Evolutionary conservation across 345 rosid species (phyloP).

Genomic region (Orychophragmus violaceus): DNA sequence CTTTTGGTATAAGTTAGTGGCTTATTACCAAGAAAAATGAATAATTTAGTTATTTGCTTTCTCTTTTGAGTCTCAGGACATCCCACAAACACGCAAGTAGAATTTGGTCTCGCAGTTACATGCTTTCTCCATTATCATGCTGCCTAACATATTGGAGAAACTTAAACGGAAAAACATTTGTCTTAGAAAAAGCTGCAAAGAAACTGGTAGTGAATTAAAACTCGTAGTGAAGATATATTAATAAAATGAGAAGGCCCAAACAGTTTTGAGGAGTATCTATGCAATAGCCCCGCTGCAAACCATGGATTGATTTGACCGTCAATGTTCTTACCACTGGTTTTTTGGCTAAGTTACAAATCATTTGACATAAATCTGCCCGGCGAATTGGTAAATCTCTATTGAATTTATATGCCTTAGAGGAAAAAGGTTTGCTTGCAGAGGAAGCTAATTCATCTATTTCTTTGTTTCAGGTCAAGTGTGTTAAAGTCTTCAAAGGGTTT

Average conservation of each 20-base stretch:
- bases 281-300: no score
- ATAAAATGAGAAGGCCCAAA: neutral
- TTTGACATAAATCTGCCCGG: no score
- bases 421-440: no score
- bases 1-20: neutral
- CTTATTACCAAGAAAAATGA: neutral
- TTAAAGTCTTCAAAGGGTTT: no score
- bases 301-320: no score
- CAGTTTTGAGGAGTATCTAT: no score
- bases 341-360: no score
- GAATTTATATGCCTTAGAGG: no score
- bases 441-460: no score
- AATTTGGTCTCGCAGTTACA: neutral
- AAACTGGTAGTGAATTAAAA: slow-evolving; percentile 3
- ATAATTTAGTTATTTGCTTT: neutral
- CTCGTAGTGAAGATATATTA: neutral
- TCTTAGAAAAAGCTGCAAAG: neutral
- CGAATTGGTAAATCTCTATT: no score
- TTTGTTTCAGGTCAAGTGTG: no score
- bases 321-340: no score
- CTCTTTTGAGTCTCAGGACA: neutral
- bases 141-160: neutral
- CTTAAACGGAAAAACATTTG: neutral
- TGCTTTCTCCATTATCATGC: neutral
- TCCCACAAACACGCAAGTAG: neutral